Evolutionary conservation across 345 rosid species (phyloP).

Genomic region (Dipteronia dyeriana): DNA sequence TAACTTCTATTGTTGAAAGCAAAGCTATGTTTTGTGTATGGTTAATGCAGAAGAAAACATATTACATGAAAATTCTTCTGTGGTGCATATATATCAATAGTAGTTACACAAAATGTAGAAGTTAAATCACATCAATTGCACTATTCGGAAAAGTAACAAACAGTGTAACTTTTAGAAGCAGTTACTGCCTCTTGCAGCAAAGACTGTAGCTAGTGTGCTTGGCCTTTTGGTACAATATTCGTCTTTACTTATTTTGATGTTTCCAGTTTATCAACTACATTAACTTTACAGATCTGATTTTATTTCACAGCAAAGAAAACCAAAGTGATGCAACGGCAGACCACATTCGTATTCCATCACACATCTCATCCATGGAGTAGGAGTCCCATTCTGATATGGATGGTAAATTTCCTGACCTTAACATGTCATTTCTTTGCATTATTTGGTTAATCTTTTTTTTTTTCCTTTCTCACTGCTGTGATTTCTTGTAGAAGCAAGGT

Average conservation of each 20-base stretch:
- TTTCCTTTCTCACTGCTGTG: neutral
- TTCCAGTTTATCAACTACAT: neutral
- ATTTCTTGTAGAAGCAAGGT: neutral
- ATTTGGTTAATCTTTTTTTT: neutral
- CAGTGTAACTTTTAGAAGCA: neutral
- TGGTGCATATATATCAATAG: no score
- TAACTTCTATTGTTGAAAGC: neutral
- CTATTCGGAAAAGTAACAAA: neutral
- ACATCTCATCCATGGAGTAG: slow-evolving; percentile 97
- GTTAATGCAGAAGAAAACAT: neutral
- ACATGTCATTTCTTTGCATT: slow-evolving; percentile 1
- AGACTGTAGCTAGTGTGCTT: neutral
- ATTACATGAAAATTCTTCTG: no score
- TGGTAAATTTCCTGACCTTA: slow-evolving; percentile 48
- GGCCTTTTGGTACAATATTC: neutral
- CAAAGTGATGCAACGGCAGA: slow-evolving; percentile 71
- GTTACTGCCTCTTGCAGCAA: neutral
- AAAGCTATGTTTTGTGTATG: neutral
- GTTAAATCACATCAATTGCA: neutral
- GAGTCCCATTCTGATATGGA: slow-evolving; percentile 88
- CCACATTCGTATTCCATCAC: slow-evolving; percentile 88
- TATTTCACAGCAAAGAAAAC: slow-evolving; percentile 54
- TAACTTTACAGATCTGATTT: slow-evolving; percentile 10
- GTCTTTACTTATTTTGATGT: neutral
- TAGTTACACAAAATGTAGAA: no score